These are phyloP conservation scores for Phytopythium montanum DNA, from an alignment of 352 stramenopile genomes.

Conservation along the genomic window DNA sequence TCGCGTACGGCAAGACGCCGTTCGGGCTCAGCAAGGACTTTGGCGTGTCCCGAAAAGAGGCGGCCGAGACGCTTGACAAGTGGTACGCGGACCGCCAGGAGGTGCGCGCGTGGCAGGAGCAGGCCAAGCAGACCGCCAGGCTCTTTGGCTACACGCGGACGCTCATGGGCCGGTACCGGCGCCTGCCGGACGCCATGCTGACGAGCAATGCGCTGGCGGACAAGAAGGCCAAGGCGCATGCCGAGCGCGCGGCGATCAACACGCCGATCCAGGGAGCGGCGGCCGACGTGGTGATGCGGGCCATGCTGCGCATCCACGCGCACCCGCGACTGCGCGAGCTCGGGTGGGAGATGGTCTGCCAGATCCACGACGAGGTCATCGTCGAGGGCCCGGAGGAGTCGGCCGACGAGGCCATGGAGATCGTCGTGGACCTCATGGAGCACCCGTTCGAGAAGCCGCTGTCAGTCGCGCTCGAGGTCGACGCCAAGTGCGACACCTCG, in stretches of 20 bases:
- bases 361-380: conserved; percentile 99
- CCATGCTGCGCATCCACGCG: conserved; percentile 97
- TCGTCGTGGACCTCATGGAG: conserved; percentile 95
- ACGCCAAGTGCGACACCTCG: conserved; percentile 94
- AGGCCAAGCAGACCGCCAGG: conserved; percentile 88
- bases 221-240: conserved; percentile 83
- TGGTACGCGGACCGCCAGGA: conserved; percentile 96
- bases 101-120: conserved; percentile 92
- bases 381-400: conserved; percentile 97
- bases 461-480: conserved; percentile 89
- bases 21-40: conserved; percentile 94
- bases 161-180: conserved; percentile 97
- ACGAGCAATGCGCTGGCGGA: conserved; percentile 43
- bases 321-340: conserved; percentile 90
- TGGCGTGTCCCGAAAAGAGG: conserved; percentile 75
- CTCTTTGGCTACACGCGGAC: conserved; percentile 91
- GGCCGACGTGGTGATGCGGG: conserved; percentile 99
- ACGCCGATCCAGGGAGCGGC: conserved; percentile 98
- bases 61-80: conserved; percentile 87
- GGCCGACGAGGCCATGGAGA: conserved; percentile 87
- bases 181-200: conserved; percentile 92
- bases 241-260: conserved; percentile 97
- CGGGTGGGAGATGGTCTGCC: conserved; percentile 98
- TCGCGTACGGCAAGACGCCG: conserved; percentile 99
- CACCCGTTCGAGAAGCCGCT: conserved; percentile 93